phyloP scores from a whole-genome alignment of 2,329 filamentous ascomycete genomes.

The Atkinsonella hypoxylon region DNA sequence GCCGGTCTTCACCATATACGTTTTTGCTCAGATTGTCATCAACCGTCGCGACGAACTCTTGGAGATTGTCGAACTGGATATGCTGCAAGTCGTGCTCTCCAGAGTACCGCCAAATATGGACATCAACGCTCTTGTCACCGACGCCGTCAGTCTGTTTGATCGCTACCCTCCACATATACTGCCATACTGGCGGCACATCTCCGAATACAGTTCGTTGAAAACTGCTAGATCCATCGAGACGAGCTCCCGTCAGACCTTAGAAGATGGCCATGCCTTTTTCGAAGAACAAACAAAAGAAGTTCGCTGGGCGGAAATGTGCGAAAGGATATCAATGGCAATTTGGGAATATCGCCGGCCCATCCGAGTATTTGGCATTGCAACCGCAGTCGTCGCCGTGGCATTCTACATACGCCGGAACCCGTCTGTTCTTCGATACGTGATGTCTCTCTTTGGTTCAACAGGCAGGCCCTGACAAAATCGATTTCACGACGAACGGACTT shows the following conservation, averaged over 20 bases:
- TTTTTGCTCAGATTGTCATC: conserved; percentile 82
- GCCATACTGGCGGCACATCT: conserved; percentile 60
- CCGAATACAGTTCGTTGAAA: conserved; percentile 69
- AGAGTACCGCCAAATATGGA: conserved; percentile 75
- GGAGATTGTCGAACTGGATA: conserved; percentile 82
- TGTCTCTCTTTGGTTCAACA: conserved; percentile 14
- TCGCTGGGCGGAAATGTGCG: conserved; percentile 43
- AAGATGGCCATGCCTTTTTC: conserved; percentile 58
- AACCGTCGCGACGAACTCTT: conserved; percentile 75
- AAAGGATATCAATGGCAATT: conserved; percentile 24
- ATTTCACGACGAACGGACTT: neutral
- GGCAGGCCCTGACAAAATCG: neutral
- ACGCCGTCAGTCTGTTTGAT: conserved; percentile 51
- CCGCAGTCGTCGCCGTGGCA: conserved; percentile 56
- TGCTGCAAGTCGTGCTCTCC: conserved; percentile 78
- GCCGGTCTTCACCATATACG: conserved; percentile 79
- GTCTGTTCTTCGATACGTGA: conserved; percentile 14
- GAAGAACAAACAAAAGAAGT: conserved; percentile 61
- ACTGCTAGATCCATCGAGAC: conserved; percentile 50
- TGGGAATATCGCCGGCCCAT: conserved; percentile 57
- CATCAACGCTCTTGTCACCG: conserved; percentile 62
- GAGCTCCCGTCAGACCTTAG: conserved; percentile 43
- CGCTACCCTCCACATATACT: conserved; percentile 61
- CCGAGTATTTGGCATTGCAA: conserved; percentile 47
- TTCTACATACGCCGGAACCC: conserved; percentile 49